Conservation (phyloP, 148 eudicot genomes). For the Arctostaphylos glauca region DNA sequence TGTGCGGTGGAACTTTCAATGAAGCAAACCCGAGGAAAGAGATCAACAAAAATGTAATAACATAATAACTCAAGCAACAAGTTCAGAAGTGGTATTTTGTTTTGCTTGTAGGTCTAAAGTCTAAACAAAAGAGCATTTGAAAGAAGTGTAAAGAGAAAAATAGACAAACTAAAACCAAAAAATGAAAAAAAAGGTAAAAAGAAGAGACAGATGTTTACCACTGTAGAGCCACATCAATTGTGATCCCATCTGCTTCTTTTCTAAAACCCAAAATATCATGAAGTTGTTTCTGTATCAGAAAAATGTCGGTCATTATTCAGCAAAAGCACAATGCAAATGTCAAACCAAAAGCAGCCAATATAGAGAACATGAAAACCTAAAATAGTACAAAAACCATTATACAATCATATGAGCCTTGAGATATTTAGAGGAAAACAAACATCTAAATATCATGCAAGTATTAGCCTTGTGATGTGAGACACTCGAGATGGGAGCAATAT, state of each 20-base stretch:
- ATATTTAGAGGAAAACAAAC: not conserved
- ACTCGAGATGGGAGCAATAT: not conserved
- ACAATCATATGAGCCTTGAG: not conserved
- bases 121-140: not conserved
- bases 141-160: not conserved
- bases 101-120: not conserved
- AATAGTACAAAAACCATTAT: not conserved
- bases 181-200: not conserved
- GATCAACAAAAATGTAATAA: not conserved
- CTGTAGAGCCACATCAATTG: constrained; percentile 82
- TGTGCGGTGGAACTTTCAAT: not conserved
- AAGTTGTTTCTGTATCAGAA: constrained; percentile 64
- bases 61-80: constrained; percentile 4
- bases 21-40: not conserved
- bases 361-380: not conserved
- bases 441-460: not conserved
- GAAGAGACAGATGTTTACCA: constrained; percentile 49
- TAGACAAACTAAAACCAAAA: not conserved
- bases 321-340: not conserved
- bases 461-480: not conserved
- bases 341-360: not conserved
- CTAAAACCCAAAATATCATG: constrained; percentile 81
- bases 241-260: constrained; percentile 70
- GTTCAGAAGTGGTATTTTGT: not conserved
- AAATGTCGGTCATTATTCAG: constrained; percentile 27